Conservation (phyloP, 768 basidiomycete genomes). For the Kwoniella sp. region DNA sequence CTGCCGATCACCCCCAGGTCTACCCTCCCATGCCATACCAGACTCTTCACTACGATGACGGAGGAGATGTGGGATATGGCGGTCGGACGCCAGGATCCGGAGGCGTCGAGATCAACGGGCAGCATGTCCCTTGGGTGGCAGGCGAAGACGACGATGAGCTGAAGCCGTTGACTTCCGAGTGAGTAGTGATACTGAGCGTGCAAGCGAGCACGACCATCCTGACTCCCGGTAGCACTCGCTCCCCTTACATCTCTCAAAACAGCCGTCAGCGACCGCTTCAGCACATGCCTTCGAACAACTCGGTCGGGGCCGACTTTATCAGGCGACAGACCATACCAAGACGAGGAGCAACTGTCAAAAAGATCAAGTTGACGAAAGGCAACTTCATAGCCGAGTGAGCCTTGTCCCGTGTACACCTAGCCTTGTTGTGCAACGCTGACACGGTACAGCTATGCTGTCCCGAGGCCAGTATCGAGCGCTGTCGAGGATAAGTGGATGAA, state of each 20-base stretch:
- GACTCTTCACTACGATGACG: slow-evolving; percentile 12
- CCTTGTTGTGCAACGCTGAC: background rate
- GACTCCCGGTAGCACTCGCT: background rate
- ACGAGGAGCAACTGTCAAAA: slow-evolving; percentile 79
- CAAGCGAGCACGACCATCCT: too few species aligned
- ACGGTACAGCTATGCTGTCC: slow-evolving; percentile 61
- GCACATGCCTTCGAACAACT: slow-evolving; percentile 20
- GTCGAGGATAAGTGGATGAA: slow-evolving; percentile 73
- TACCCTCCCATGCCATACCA: slow-evolving; percentile 14
- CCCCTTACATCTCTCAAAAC: slow-evolving; percentile 7
- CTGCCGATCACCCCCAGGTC: background rate
- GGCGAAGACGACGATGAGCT: slow-evolving; percentile 40
- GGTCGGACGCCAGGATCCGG: slow-evolving; percentile 14
- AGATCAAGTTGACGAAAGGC: slow-evolving; percentile 85
- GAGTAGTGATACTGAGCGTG: background rate
- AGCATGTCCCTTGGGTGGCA: slow-evolving; percentile 31
- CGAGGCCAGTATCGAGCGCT: slow-evolving; percentile 74
- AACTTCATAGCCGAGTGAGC: slow-evolving; percentile 79
- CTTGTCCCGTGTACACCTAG: slow-evolving; percentile 12
- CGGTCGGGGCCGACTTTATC: slow-evolving; percentile 41
- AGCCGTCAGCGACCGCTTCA: background rate
- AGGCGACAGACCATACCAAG: slow-evolving; percentile 80
- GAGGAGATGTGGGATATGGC: slow-evolving; percentile 19
- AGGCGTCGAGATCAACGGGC: slow-evolving; percentile 33
- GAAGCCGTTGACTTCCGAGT: slow-evolving; percentile 33